These are phyloP conservation scores for Flaveria ramosissima DNA, from an alignment of 129 eudicot genomes.

Conservation along the genomic window DNA sequence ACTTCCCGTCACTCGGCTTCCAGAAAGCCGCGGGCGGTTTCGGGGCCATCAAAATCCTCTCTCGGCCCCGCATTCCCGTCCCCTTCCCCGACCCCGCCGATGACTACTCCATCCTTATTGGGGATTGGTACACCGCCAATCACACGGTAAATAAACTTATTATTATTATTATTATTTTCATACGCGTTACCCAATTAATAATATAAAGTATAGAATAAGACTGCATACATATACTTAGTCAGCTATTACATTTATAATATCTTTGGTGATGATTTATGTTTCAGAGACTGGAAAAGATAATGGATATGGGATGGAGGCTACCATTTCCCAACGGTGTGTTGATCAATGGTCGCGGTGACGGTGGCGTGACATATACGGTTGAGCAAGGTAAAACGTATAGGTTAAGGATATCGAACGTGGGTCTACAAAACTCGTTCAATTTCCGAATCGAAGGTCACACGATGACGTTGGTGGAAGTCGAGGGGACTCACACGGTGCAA, in stretches of 20 bases:
- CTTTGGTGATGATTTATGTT: background rate
- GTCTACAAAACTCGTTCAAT: constrained; percentile 66
- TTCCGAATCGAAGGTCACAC: constrained; percentile 69
- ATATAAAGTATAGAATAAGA: too few relatives aligned
- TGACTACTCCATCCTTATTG: constrained; percentile 71
- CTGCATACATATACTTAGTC: too few relatives aligned
- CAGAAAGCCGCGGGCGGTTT: constrained; percentile 97
- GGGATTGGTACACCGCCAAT: constrained; percentile 79
- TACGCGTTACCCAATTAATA: too few relatives aligned
- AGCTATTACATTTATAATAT: too few relatives aligned
- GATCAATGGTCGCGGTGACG: constrained; percentile 71
- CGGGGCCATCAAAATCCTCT: constrained; percentile 75
- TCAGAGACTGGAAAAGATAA: constrained; percentile 47
- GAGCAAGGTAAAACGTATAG: constrained; percentile 80
- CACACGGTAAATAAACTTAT: constrained; percentile 50
- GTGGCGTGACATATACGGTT: constrained; percentile 54
- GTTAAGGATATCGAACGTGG: constrained; percentile 88
- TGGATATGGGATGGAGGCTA: constrained; percentile 64
- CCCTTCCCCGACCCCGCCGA: constrained; percentile 75
- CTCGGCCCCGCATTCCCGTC: constrained; percentile 74
- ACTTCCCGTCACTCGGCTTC: constrained; percentile 76
- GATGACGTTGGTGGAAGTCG: constrained; percentile 81
- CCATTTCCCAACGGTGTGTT: constrained; percentile 59
- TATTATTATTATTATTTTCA: too few relatives aligned
- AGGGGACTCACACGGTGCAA: constrained; percentile 87